Percentiles rank a stretch among this genome's conserved stretches.
phyloP scores from a whole-genome alignment of 2,329 filamentous ascomycete genomes.

The Zopfia rhizophila region DNA sequence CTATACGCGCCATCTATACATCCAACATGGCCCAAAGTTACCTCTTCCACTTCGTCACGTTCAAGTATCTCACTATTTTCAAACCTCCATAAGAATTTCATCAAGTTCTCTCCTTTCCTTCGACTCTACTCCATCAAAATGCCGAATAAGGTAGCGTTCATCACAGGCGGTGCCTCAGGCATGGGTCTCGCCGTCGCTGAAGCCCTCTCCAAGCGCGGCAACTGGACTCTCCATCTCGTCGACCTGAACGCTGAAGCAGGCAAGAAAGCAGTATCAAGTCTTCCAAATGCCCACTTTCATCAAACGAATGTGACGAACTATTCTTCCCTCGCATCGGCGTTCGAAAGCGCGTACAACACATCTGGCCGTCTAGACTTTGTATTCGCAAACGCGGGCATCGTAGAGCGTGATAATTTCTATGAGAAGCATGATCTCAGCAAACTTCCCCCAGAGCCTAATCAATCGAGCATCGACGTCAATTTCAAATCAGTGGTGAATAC shows the following conservation, averaged over 20 bases:
- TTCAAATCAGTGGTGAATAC: slow-evolving; percentile 52
- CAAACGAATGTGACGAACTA: slow-evolving; percentile 53
- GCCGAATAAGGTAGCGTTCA: slow-evolving; percentile 65
- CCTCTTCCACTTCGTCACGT: background rate
- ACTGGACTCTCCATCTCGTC: slow-evolving; percentile 55
- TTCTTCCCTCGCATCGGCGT: slow-evolving; percentile 43
- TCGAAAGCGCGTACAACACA: slow-evolving; percentile 50
- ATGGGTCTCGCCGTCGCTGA: slow-evolving; percentile 57
- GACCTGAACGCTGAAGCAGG: slow-evolving; percentile 53
- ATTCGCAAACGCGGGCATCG: slow-evolving; percentile 61
- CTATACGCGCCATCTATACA: background rate
- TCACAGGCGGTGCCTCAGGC: slow-evolving; percentile 77
- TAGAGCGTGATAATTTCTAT: slow-evolving; percentile 57
- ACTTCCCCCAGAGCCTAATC: slow-evolving; percentile 41
- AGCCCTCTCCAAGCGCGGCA: slow-evolving; percentile 47
- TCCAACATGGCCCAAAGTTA: background rate
- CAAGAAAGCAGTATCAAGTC: slow-evolving; percentile 35
- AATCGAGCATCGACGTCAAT: slow-evolving; percentile 51
- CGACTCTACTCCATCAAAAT: slow-evolving; percentile 18
- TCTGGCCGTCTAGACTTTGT: slow-evolving; percentile 58
- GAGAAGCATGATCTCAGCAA: slow-evolving; percentile 40
- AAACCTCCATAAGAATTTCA: background rate
- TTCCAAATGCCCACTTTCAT: slow-evolving; percentile 50
- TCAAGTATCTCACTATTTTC: background rate
- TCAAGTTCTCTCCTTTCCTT: background rate